Evolutionary conservation across 768 basidiomycete species (phyloP), one percentile per base, ranked within the genome.

Genomic region (Heimioporus sp.): DNA sequence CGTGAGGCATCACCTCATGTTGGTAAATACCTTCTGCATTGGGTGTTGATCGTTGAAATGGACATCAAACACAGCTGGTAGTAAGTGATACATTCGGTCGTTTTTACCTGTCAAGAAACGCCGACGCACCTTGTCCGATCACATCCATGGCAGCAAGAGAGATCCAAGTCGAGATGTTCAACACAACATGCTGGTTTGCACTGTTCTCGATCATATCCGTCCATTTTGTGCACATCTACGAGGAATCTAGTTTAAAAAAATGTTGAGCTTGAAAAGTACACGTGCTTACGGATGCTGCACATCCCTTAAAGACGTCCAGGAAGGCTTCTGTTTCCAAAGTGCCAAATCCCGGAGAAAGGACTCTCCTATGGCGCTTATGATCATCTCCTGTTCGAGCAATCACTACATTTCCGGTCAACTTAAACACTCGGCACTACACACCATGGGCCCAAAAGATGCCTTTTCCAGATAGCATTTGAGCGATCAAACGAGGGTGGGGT

Each of bases 281-380:
- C 20, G 21, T 11, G 17, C 57, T 17, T 45, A 70, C 68, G 15
- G 56, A 53, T 46, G 55, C 60, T 1, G 62, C 69, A 11, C 57
- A 74, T 52, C 68, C 68, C 35, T 65, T 71, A 65, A 83, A 82
- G 43, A 81, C 67, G 21, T 73, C 67, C 8, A 82, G 69, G 52
- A 79, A 80, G 1, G 80, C 72, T 49, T 74, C 80, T 30, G 75
- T 72, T 55, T 82, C 79, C 1, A 75, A 74, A 10, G 64, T 72
- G 47, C 81, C 80, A 52, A 83, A 83, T 3, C 78, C 81, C 3
- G 80, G 81, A 43, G 79, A 69, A 72, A 82, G 76, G 19, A 80
- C 71, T 54, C 73, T 81, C 51, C 79, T 66, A 48, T 83, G 80
- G 41, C 82, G 73, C 59, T 69, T 79, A 53, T 83, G 82, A 32